Base-by-base conservation (phyloP, 176 grass and related monocot species). In the Neostapfia colusana region DNA sequence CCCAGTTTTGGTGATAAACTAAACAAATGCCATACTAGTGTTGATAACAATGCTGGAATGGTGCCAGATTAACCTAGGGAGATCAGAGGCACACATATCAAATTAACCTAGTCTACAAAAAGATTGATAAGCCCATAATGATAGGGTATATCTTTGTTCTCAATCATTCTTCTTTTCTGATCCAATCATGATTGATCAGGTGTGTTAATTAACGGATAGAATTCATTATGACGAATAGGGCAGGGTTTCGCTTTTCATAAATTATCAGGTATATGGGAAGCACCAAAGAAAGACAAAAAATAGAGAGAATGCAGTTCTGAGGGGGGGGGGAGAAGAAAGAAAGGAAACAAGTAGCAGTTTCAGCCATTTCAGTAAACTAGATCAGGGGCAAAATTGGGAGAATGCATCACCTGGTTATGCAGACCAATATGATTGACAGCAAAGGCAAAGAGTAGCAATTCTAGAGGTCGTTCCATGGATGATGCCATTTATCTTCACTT, bases 31-130 rank as follows among this genome's bases (percentile, higher is more conserved):
- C 14, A 25, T 36, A 49, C 44, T 48, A 20, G 4, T 38, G 41
- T 26, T 50, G 67, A 62, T 81, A 25, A 71, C 5, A n/a, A n/a
- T n/a, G n/a, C 63, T 81, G 27, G 62, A 62, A 45, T 21, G 7
- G 0, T 48, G 18, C 5, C 43, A 17, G 7, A 46, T 70, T 80
- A 39, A 5, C 18, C 10, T 51, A 77, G 23, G 20, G 6, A 26
- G 14, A 71, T 71, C 7, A 38, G 20, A 49, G 14, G 48, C 35
- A 48, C 35, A 48, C 24, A 56, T 28, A 59, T 69, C 37, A 70
- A 11, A 31, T 40, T 40, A 40, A 55, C 42, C 34, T 48, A 48
- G 42, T 37, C 41, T 20, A 49, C 16, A 72, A 44, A 59, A 25
- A 37, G 41, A 18, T 36, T 7, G 25, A 60, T 48, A 76, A n/a